Evolutionary conservation across 768 basidiomycete genomes (phyloP), one percentile per base, ranked within the genome.

Genomic region (Russula virescens): DNA sequence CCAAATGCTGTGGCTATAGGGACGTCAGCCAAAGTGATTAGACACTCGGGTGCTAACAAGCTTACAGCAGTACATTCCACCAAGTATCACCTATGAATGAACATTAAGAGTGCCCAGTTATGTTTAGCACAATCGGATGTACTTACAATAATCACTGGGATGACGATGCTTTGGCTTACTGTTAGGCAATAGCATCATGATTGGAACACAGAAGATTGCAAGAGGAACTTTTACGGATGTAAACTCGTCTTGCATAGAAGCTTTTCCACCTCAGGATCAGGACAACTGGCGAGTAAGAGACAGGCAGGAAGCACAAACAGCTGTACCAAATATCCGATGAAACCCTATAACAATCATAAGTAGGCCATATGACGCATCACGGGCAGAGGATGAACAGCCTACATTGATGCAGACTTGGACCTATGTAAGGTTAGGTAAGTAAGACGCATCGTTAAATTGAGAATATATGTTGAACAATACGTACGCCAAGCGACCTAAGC

Each of bases 31-130:
- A 23, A 55, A 23, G 23, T 5, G 2, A 55, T 38, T 25, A 28
- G 11, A 26, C 26, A 14, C 13, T 13, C 13, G 7, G 1, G 5
- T 19, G 10, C 11, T 7, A 7, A 14, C 23, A 61, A 28, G n/a
- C 75, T 53, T 65, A 81, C 81, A 74, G 64, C 79, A 80, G 64
- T 79, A 78, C 47, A 81, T 66, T 47, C 69, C 71, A 7, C 78
- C 68, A 43, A 80, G 70, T 9, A 77, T 45, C n/a, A 78, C 40
- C 61, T 62, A 13, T 10, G 1, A 35, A 50, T 28, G 11, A 2
- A 11, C 35, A 16, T n/a, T 25, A 45, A 26, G 49, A 11, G 23
- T 5, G 23, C 18, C 7, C 13, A 35, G 18, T n/a, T 2, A n/a
- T 35, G 42, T 25, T n/a, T 23, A 43, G 9, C n/a, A n/a, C n/a